Evolutionary conservation across 1,139 yeast species (phyloP), one percentile per base, ranked within the genome.

Genomic region (Pichia sp.): DNA sequence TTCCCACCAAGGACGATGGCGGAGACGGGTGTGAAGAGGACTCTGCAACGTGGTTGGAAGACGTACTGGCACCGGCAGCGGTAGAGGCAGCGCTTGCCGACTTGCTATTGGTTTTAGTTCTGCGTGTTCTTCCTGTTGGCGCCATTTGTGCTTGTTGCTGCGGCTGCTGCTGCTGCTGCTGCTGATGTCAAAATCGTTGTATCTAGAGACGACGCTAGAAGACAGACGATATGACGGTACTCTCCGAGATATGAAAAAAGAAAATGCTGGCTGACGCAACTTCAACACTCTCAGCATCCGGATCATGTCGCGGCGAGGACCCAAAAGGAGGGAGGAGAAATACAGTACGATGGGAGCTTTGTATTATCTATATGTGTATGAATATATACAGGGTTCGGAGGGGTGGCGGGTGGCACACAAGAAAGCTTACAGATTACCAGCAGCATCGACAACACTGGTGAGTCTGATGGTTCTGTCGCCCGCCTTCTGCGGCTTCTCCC

Each of bases 401-500:
- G 47, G 29, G 15, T 19, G 36, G 41, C 5, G 10, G 7, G 15
- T 6, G 29, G 7, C 19, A 15, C 4, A 15, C 13, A 3, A 32
- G 26, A 23, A 23, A 26, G 29, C 7, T 23, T 47, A 47, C 13
- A 47, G 23, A 5, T 34, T 36, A 8, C 50, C 44, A 7, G 44
- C 42, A 42, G 47, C 46, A 13, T 43, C 47, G 7, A 34, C 46
- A 10, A 48, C 47, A 29, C 56, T 57, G 30, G 56, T 42, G 31
- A 67, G 57, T 13, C 57, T 53, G 30, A 66, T 53, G 44, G 53
- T 57, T 59, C 69, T 64, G 54, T 72, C 71, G 42, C 86, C 85
- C 0, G 87, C 84, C 64, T 82, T 82, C 61, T 84, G 73, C 40
- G 95, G 95, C 64, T 90, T 81, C 66, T 81, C 83, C 99, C 99